phyloP scores from a whole-genome alignment of 441 rosid species.

The Capsella rubella region DNA sequence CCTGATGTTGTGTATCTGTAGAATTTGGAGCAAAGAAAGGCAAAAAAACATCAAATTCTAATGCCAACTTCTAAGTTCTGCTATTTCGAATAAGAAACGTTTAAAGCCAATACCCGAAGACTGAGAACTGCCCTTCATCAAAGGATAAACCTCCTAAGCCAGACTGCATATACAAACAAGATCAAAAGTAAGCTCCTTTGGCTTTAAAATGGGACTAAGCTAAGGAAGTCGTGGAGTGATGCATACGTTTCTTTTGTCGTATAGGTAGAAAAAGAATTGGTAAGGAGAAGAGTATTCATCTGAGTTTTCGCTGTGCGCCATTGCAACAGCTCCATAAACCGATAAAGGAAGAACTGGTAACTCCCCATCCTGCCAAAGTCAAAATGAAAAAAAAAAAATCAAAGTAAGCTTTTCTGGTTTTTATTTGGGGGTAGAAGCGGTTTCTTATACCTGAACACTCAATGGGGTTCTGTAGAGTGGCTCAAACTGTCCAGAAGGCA shows the following conservation, averaged over 20 bases:
- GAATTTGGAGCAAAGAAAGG: conserved; percentile 18
- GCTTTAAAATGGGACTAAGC: background rate
- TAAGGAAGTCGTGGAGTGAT: conserved; percentile 4
- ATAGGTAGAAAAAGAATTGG: conserved; percentile 92
- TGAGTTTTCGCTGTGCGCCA: conserved; percentile 87
- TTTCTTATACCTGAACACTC: conserved; percentile 71
- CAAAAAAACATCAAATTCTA: background rate
- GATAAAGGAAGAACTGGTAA: conserved; percentile 91
- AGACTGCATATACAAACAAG: conserved; percentile 50
- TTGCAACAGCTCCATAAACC: conserved; percentile 94
- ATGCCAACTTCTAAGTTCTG: conserved; percentile 5
- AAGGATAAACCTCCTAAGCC: conserved; percentile 94
- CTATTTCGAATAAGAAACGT: background rate
- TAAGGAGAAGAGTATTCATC: conserved; percentile 93
- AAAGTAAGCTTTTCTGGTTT: conserved; percentile 19
- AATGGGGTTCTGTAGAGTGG: conserved; percentile 84
- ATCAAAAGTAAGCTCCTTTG: conserved; percentile 16
- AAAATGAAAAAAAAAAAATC: background rate
- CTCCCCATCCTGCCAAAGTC: conserved; percentile 78
- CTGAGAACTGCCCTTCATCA: conserved; percentile 96
- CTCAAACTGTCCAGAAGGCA: conserved; percentile 94
- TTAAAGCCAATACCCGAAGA: conserved; percentile 68
- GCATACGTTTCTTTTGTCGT: conserved; percentile 87
- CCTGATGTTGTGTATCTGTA: conserved; percentile 81
- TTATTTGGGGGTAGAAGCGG: background rate